Percentiles rank a stretch among this genome's conserved stretches.
Evolutionary conservation across 2,329 filamentous ascomycete genomes (phyloP).

Genomic region (Ophiocordyceps sinensis): DNA sequence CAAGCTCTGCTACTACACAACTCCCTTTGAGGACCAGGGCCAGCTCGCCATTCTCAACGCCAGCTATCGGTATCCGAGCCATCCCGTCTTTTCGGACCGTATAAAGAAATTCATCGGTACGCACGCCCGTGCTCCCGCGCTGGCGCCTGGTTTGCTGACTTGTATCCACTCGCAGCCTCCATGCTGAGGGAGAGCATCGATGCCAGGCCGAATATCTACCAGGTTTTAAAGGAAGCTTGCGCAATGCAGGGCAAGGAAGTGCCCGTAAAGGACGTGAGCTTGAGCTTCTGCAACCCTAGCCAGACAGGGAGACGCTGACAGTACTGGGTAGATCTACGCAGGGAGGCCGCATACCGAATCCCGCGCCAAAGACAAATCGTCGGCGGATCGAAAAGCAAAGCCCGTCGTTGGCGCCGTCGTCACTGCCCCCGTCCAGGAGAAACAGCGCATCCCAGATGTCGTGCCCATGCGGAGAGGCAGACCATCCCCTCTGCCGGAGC

Average conservation of each 20-base stretch:
- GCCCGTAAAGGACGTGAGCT: conserved; percentile 74
- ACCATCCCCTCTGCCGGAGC: conserved; percentile 23
- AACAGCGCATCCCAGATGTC: conserved; percentile 70
- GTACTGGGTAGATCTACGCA: conserved; percentile 50
- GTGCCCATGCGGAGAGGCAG: conserved; percentile 88
- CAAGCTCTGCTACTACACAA: conserved; percentile 98
- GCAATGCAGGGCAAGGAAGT: conserved; percentile 76
- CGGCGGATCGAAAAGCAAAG: conserved; percentile 39
- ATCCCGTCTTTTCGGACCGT: conserved; percentile 79
- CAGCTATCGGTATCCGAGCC: conserved; percentile 78
- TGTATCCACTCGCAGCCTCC: conserved; percentile 38
- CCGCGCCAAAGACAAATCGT: conserved; percentile 33
- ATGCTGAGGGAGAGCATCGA: conserved; percentile 81
- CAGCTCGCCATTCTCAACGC: conserved; percentile 96
- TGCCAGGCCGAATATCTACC: conserved; percentile 78
- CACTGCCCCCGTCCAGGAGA: conserved; percentile 55
- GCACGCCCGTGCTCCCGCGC: background rate
- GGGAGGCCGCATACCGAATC: conserved; percentile 49
- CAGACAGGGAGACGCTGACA: conserved; percentile 2
- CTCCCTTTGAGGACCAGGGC: conserved; percentile 93
- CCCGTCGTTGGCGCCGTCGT: conserved; percentile 67
- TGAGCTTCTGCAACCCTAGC: background rate
- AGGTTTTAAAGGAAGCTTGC: conserved; percentile 77
- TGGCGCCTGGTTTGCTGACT: background rate
- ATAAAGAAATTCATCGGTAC: conserved; percentile 80